These are phyloP conservation scores for Moricandia moricandioides DNA, from an alignment of 345 rosid genomes.

Conservation along the genomic window DNA sequence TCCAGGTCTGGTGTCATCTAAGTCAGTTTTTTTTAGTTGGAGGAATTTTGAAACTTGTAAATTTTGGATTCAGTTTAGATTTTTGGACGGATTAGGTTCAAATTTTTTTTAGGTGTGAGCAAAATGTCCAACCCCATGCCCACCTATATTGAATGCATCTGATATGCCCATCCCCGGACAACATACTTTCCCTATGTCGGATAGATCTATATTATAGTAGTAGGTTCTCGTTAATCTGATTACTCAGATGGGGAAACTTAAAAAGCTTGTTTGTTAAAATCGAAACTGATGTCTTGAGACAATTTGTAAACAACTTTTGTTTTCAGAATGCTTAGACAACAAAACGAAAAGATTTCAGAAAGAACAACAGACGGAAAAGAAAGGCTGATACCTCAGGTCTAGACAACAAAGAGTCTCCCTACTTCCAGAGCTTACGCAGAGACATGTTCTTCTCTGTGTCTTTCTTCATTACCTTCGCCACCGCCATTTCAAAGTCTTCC, in stretches of 20 bases:
- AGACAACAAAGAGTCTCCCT: slow-evolving; percentile 12
- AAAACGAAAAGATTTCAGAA: slow-evolving; percentile 8
- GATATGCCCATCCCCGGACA: too few relatives aligned
- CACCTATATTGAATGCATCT: too few relatives aligned
- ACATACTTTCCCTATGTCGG: too few relatives aligned
- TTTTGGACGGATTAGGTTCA: too few relatives aligned
- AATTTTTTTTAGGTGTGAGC: too few relatives aligned
- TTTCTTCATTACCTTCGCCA: slow-evolving; percentile 99
- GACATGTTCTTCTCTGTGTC: slow-evolving; percentile 99
- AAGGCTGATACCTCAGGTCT: background rate
- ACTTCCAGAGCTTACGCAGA: slow-evolving; percentile 95
- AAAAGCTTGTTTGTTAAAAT: background rate
- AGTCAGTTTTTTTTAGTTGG: too few relatives aligned
- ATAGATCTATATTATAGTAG: too few relatives aligned
- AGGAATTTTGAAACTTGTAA: too few relatives aligned
- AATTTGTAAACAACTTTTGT: slow-evolving; percentile 2
- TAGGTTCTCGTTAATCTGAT: background rate
- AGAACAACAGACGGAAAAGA: background rate
- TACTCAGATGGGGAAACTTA: background rate
- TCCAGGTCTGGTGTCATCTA: too few relatives aligned
- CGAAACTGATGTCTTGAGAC: background rate
- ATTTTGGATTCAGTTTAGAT: too few relatives aligned
- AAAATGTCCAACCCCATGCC: too few relatives aligned
- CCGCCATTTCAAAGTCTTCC: slow-evolving; percentile 99
- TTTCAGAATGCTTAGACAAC: slow-evolving; percentile 2